Base-by-base conservation (phyloP, 495 filamentous ascomycete genomes). In the Tuber melanosporum region DNA sequence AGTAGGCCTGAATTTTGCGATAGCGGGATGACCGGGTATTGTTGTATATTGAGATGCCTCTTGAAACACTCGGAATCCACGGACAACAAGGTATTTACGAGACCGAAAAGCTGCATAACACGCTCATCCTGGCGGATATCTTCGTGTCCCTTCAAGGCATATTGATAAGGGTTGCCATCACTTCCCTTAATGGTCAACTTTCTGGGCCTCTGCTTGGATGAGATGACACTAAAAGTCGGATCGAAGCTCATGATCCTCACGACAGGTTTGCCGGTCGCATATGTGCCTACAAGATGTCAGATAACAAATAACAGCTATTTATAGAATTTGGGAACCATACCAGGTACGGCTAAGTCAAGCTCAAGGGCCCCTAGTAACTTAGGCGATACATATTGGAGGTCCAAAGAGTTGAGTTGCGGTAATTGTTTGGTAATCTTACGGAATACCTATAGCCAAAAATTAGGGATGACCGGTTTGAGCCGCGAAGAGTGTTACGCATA, bases 121-220 rank as follows among this genome's bases (percentile, higher is more conserved):
- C 95, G 91, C 84, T 99, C 95, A 83, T 99, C 95, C 85, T 99
- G 95, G 75, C 95, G 90, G 79, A 98, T 98, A 86, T 99, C 95
- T 86, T 99, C 95, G 80, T 98, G 96, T 15, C 95, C 95, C 86
- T 99, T 99, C 82, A 99, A 88, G 39, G 90, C 81, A 86, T 97
- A 97, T 72, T 92, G 91, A 86, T 98, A 97, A 19, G 89, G 87
- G 71, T 86, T 89, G 74, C 95, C 95, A 82, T 98, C 96, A 81
- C 91, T 95, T 47, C 94, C 95, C 82, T 91, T 90, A 76, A 96
- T 90, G 70, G 91, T 94, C 79, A 98, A 89, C 84, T 95, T 94
- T 73, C 95, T 88, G 6, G 95, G 95, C 44, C 94, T 90, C 83
- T 99, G 97, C 85, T 99, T 99, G 5, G 96, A 98, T 79, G 92